These are phyloP conservation scores for Trametes versicolor DNA, from an alignment of 1,284 basidiomycete species.

Conservation along the genomic window DNA sequence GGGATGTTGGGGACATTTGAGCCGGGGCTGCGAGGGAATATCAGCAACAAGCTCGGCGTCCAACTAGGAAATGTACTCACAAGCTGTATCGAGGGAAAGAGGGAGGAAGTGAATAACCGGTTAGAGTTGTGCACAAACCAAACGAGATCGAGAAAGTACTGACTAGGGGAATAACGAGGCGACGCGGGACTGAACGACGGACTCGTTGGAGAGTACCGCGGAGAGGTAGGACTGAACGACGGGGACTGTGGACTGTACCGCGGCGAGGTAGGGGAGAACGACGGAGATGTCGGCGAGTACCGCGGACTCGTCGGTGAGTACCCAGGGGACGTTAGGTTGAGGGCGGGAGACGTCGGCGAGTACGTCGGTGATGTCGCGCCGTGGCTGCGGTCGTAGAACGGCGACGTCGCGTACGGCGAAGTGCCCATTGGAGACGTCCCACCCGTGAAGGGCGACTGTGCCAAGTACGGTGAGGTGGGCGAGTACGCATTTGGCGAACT, in stretches of 20 bases:
- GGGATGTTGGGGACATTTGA: slow-evolving; percentile 86
- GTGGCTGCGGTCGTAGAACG: slow-evolving; percentile 76
- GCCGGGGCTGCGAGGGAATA: slow-evolving; percentile 59
- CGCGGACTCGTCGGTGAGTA: slow-evolving; percentile 91
- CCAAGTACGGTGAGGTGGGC: slow-evolving; percentile 89
- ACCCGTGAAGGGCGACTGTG: slow-evolving; percentile 82
- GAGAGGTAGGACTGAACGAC: slow-evolving; percentile 87
- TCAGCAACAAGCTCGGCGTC: slow-evolving; percentile 23
- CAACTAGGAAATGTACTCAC: slow-evolving; percentile 48
- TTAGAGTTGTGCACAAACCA: slow-evolving; percentile 31
- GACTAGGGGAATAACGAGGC: slow-evolving; percentile 86
- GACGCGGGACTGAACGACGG: slow-evolving; percentile 90
- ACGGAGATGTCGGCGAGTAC: slow-evolving; percentile 87
- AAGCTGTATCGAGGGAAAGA: slow-evolving; percentile 54
- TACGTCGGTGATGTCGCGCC: slow-evolving; percentile 86
- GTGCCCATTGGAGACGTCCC: slow-evolving; percentile 86
- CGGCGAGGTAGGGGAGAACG: slow-evolving; percentile 88
- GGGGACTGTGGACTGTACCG: slow-evolving; percentile 86
- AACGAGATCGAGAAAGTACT: slow-evolving; percentile 45
- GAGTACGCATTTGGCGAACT: slow-evolving; percentile 87
- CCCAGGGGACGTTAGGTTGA: slow-evolving; percentile 83
- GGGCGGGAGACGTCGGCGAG: slow-evolving; percentile 84
- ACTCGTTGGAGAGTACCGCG: slow-evolving; percentile 86
- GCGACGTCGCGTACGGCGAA: slow-evolving; percentile 82
- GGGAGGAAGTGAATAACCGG: slow-evolving; percentile 33